Evolutionary conservation across 345 rosid species (phyloP).

Genomic region (Punica granatum): DNA sequence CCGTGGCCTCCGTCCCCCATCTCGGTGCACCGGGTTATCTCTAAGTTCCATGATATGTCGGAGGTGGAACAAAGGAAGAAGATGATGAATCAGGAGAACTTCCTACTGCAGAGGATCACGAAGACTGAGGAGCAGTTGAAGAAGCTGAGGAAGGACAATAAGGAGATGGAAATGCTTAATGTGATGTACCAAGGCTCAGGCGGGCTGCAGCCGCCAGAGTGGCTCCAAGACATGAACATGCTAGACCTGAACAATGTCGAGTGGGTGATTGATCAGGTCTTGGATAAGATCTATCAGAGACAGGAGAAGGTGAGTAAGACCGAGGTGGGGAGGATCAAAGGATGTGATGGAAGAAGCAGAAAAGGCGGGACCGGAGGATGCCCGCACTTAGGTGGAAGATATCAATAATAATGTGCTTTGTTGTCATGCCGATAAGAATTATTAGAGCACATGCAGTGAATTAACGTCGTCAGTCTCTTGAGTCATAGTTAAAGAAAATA

Average conservation of each 20-base stretch:
- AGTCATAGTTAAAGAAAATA: too few relatives aligned
- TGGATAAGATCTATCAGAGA: background rate
- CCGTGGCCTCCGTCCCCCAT: constrained; percentile 35
- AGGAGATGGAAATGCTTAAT: constrained; percentile 8
- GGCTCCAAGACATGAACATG: background rate
- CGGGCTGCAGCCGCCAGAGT: background rate
- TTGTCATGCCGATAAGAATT: too few relatives aligned
- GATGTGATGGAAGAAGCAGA: too few relatives aligned
- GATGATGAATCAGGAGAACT: constrained; percentile 10
- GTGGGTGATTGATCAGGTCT: background rate
- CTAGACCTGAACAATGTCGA: background rate
- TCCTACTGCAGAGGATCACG: background rate
- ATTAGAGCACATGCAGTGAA: too few relatives aligned
- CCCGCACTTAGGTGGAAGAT: too few relatives aligned
- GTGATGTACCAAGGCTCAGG: background rate
- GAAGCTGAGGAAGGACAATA: background rate
- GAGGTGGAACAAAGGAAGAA: constrained; percentile 5
- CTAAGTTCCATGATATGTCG: constrained; percentile 4
- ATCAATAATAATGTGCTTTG: too few relatives aligned
- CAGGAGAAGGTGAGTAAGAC: background rate
- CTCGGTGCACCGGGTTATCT: constrained; percentile 31
- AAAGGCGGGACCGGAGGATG: too few relatives aligned
- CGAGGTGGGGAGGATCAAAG: too few relatives aligned
- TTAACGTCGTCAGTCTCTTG: too few relatives aligned
- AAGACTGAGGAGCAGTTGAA: background rate